Evolutionary conservation across 345 rosid genomes (phyloP).

Genomic region (Corymbia maculata): DNA sequence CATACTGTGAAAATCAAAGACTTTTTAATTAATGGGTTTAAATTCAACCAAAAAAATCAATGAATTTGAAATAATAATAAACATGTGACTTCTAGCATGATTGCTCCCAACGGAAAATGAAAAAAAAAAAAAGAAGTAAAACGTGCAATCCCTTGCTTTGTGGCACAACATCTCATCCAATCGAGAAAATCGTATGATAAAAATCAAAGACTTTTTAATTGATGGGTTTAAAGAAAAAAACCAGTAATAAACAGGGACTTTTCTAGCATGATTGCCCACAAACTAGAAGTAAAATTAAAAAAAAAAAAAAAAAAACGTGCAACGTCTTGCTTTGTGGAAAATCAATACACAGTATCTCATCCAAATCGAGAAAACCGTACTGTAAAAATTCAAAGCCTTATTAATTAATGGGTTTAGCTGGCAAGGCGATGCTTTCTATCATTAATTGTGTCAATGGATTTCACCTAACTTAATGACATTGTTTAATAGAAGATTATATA

Average conservation of each 20-base stretch:
- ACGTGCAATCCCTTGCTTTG: background rate
- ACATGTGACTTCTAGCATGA: background rate
- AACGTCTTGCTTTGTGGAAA: background rate
- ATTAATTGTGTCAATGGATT: background rate
- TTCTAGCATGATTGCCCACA: background rate
- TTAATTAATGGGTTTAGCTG: background rate
- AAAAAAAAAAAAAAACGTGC: background rate
- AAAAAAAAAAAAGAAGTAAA: background rate
- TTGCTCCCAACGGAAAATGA: background rate
- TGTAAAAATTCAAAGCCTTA: background rate
- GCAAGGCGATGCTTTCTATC: background rate
- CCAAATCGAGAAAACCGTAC: background rate
- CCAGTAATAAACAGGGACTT: background rate
- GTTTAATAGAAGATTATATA: background rate
- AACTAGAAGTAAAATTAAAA: background rate
- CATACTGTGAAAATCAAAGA: background rate
- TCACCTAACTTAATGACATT: background rate
- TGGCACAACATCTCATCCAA: background rate
- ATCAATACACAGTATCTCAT: background rate
- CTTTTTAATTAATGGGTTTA: too few relatives aligned
- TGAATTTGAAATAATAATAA: background rate
- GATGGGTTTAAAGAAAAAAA: background rate
- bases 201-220: too few relatives aligned
- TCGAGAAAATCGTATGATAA: background rate
- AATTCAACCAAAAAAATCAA: too few relatives aligned